Percentiles rank a stretch among this genome's conserved stretches.
These are phyloP conservation scores for Neurospora sp. DNA, from an alignment of 495 filamentous ascomycete species.

Conservation along the genomic window DNA sequence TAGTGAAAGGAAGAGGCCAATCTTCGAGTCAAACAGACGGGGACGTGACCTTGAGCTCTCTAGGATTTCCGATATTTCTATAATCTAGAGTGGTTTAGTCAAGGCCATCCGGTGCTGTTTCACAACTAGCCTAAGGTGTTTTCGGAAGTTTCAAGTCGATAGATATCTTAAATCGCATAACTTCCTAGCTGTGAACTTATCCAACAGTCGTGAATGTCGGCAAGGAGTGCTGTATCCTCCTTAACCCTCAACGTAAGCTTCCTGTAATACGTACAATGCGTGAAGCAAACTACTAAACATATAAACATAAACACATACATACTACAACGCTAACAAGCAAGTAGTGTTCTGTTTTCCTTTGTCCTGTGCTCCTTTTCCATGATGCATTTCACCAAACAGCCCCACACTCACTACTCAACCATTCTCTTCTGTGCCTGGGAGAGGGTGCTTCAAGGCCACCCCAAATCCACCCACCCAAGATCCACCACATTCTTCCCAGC, in stretches of 20 bases:
- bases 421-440: neutral
- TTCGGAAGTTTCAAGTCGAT: neutral
- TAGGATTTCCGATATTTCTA: neutral
- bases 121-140: neutral
- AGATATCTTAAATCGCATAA: neutral
- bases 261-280: neutral
- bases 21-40: neutral
- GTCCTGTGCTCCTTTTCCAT: neutral
- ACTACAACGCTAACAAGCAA: neutral
- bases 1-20: neutral
- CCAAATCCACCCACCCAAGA: neutral
- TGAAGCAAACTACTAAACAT: neutral
- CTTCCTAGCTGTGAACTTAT: neutral
- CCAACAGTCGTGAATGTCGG: neutral
- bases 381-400: neutral
- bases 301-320: neutral
- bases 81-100: neutral
- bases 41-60: neutral
- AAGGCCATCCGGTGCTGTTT: neutral
- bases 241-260: neutral
- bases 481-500: neutral
- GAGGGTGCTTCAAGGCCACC: neutral
- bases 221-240: neutral
- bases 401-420: neutral
- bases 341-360: neutral